A percentile compares a stretch with the other conserved stretches of the same genome.
Evolutionary conservation across 352 stramenopile genomes (phyloP).

Genomic region (Phytopythium litorale): DNA sequence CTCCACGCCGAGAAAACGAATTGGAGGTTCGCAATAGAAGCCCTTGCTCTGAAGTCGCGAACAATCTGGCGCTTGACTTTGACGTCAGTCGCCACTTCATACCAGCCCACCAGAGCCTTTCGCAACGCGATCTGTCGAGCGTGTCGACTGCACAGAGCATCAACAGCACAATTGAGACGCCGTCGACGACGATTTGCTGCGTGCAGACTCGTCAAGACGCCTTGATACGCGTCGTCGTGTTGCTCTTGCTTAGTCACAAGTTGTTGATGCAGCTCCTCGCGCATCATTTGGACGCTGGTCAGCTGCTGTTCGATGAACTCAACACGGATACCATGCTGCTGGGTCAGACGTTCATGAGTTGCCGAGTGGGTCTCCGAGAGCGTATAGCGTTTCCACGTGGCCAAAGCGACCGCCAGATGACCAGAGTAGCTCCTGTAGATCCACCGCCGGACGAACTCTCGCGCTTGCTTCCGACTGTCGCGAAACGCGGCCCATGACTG

Average conservation of each 20-base stretch:
- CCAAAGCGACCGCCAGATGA: background rate
- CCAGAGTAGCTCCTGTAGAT: constrained; percentile 3
- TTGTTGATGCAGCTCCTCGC: background rate
- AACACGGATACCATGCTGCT: background rate
- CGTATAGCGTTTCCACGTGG: background rate
- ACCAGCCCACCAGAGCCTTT: background rate
- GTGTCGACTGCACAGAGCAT: background rate
- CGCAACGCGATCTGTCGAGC: background rate
- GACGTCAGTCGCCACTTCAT: no score
- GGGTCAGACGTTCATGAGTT: background rate
- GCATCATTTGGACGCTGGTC: background rate
- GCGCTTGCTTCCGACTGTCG: constrained; percentile 11
- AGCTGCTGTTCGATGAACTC: background rate
- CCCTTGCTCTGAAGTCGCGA: background rate
- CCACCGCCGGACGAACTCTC: constrained; percentile 23
- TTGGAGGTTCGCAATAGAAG: background rate
- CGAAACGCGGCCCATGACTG: constrained; percentile 21
- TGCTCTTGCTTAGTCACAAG: background rate
- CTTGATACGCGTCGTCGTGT: background rate
- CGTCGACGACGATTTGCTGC: background rate
- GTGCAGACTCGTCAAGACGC: background rate
- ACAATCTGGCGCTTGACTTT: background rate
- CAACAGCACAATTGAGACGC: background rate
- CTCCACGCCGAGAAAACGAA: background rate
- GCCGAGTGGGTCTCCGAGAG: background rate